These are phyloP conservation scores for Quercus agrifolia DNA, from an alignment of 306 rosid species.

Conservation along the genomic window DNA sequence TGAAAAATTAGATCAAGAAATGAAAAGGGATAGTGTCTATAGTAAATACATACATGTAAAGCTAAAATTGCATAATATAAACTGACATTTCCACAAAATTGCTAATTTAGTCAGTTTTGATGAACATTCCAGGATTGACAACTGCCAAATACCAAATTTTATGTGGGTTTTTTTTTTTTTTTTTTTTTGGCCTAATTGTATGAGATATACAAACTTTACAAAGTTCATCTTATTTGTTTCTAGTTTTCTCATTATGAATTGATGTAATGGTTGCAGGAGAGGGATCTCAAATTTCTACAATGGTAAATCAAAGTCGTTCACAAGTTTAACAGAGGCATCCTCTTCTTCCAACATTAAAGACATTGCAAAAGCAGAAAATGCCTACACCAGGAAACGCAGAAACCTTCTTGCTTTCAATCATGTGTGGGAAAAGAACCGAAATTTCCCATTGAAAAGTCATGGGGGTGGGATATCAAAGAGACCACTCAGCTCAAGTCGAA, in stretches of 20 bases:
- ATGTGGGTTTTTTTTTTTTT: too few species aligned
- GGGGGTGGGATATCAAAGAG: conserved; percentile 77
- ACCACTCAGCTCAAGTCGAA: conserved; percentile 60
- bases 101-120: too few species aligned
- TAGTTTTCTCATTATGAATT: conserved; percentile 5
- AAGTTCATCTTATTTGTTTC: not conserved
- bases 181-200: not conserved
- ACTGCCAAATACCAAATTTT: too few species aligned
- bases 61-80: too few species aligned
- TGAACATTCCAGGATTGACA: too few species aligned
- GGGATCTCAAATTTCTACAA: conserved; percentile 73
- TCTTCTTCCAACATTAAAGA: conserved; percentile 45
- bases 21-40: too few species aligned
- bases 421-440: conserved; percentile 59
- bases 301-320: conserved; percentile 81
- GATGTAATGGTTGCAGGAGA: conserved; percentile 48
- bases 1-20: too few species aligned
- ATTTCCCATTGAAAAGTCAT: conserved; percentile 43
- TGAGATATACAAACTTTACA: too few species aligned
- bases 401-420: conserved; percentile 58
- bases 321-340: conserved; percentile 59
- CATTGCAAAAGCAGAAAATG: conserved; percentile 78
- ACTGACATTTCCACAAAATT: too few species aligned
- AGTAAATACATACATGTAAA: too few species aligned
- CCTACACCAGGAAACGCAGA: conserved; percentile 65